Evolutionary conservation across 306 rosid genomes (phyloP).

Genomic region (Acacia melanoxylon): DNA sequence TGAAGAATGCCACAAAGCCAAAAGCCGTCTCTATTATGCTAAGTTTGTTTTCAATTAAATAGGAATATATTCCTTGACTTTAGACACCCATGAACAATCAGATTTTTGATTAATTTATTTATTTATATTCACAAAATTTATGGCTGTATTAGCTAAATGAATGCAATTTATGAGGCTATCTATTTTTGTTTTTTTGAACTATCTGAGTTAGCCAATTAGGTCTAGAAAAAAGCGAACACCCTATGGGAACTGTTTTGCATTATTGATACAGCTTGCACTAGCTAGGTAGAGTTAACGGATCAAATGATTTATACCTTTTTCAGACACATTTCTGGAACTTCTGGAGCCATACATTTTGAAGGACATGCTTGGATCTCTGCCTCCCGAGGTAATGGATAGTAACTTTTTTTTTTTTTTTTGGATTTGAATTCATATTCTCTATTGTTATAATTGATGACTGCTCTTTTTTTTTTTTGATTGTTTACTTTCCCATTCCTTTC

Average conservation of each 20-base stretch:
- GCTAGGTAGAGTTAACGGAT: constrained; percentile 22
- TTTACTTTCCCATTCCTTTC: constrained; percentile 18
- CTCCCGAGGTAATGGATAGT: constrained; percentile 84
- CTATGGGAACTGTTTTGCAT: constrained; percentile 16
- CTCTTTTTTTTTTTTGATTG: background rate
- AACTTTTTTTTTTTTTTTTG: constrained; percentile 14
- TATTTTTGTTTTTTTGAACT: background rate
- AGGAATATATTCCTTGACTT: background rate
- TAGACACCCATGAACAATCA: background rate
- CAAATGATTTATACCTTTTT: constrained; percentile 16
- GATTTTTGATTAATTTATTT: background rate
- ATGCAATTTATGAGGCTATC: constrained; percentile 22
- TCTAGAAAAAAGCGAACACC: constrained; percentile 21
- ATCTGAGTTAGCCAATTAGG: background rate
- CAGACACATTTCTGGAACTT: constrained; percentile 96
- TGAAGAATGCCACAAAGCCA: background rate
- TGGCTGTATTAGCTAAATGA: constrained; percentile 23
- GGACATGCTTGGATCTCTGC: constrained; percentile 98
- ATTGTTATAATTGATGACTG: background rate
- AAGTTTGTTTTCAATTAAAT: background rate
- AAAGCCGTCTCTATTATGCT: background rate
- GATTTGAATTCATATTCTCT: constrained; percentile 12
- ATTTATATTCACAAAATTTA: constrained; percentile 4
- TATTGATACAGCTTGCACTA: constrained; percentile 4
- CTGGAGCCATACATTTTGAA: constrained; percentile 93